A percentile compares a stretch with the other conserved stretches of the same genome.
Conservation (phyloP, 192 early-diverging fungal genomes). For the Cetraspora pellucida region DNA sequence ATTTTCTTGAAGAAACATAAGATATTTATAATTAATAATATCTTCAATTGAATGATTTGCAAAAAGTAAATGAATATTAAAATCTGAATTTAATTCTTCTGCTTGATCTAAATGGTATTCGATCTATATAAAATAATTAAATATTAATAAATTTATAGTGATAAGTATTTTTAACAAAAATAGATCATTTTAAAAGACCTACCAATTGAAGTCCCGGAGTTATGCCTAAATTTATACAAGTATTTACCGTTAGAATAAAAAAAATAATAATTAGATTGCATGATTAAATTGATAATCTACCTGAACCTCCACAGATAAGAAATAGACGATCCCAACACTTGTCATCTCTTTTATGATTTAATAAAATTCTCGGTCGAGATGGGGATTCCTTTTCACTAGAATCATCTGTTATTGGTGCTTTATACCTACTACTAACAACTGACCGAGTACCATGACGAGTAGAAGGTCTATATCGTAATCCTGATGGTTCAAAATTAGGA, state of each 20-base stretch:
- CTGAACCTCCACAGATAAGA: constrained; percentile 94
- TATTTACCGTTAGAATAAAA: too few relatives aligned
- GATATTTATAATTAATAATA: neutral
- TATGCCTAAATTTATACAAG: constrained; percentile 43
- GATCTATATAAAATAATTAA: neutral
- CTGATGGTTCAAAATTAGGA: neutral
- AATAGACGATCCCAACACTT: constrained; percentile 26
- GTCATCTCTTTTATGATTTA: constrained; percentile 20
- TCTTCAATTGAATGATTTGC: constrained; percentile 10
- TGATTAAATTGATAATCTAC: constrained; percentile 22
- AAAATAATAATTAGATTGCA: too few relatives aligned
- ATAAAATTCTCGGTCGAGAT: neutral
- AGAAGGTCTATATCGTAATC: neutral
- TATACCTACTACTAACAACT: neutral
- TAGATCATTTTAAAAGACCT: too few relatives aligned
- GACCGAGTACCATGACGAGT: neutral
- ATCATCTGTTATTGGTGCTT: neutral
- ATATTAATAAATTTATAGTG: neutral
- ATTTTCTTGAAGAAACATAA: neutral
- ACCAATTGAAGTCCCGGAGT: constrained; percentile 85
- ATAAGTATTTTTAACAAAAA: neutral
- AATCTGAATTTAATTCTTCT: too few relatives aligned
- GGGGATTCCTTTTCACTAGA: neutral
- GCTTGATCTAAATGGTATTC: neutral
- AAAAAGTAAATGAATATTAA: constrained; percentile 12